A percentile compares a stretch with the other conserved stretches of the same genome.
These are phyloP conservation scores for Picochlorum sp. DNA, from an alignment of 139 green algal genomes.

Conservation along the genomic window DNA sequence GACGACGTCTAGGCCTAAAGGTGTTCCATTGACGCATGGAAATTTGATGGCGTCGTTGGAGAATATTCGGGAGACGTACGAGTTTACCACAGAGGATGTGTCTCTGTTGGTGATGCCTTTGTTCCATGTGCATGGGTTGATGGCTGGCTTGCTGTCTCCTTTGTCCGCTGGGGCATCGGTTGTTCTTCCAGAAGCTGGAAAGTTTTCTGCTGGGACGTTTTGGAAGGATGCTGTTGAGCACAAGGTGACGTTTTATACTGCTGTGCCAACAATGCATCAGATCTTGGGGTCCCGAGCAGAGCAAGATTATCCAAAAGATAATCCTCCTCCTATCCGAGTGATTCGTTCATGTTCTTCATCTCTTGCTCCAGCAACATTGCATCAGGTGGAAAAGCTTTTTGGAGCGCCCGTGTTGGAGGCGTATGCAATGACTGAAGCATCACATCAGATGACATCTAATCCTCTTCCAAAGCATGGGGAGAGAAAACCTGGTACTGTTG, in stretches of 20 bases:
- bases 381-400: constrained; percentile 61
- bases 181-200: constrained; percentile 34
- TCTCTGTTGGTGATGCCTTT: constrained; percentile 76
- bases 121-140: constrained; percentile 88
- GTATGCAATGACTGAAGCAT: constrained; percentile 87
- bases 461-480: constrained; percentile 56
- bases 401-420: constrained; percentile 69
- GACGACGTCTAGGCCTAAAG: constrained; percentile 76
- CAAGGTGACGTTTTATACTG: constrained; percentile 74
- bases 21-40: constrained; percentile 69
- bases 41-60: constrained; percentile 62
- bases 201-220: constrained; percentile 61
- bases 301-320: constrained; percentile 38
- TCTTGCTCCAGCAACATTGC: constrained; percentile 59
- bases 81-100: constrained; percentile 48
- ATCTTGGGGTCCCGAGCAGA: constrained; percentile 48
- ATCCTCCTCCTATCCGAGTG: constrained; percentile 60
- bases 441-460: constrained; percentile 79
- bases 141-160: constrained; percentile 64
- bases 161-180: constrained; percentile 52
- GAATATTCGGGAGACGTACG: constrained; percentile 74
- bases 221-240: constrained; percentile 52
- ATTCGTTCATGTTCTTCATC: constrained; percentile 71
- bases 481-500: constrained; percentile 39
- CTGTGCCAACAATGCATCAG: constrained; percentile 19